Evolutionary conservation across 169 alveolate species (phyloP).

Genomic region (Cryptosporidium bovis): DNA sequence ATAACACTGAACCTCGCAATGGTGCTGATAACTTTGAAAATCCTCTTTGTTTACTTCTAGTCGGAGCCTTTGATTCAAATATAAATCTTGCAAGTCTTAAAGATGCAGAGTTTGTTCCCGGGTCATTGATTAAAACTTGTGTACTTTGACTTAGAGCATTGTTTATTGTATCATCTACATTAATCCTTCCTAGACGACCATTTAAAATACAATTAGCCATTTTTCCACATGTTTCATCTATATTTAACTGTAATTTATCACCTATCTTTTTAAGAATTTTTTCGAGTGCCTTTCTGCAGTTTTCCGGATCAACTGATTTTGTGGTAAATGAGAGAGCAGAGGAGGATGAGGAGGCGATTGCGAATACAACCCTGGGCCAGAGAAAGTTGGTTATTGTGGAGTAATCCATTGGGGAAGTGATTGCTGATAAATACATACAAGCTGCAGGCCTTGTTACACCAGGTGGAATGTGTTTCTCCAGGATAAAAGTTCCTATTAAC

Average conservation of each 20-base stretch:
- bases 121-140: constrained; percentile 22
- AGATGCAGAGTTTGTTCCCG: constrained; percentile 68
- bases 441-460: constrained; percentile 74
- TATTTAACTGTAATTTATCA: constrained; percentile 51
- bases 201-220: constrained; percentile 60
- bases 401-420: constrained; percentile 64
- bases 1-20: constrained; percentile 58
- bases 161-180: constrained; percentile 59
- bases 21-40: constrained; percentile 70
- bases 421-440: constrained; percentile 64
- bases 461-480: constrained; percentile 70
- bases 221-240: constrained; percentile 73
- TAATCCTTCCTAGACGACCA: constrained; percentile 60
- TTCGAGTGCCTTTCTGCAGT: constrained; percentile 51
- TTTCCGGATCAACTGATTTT: constrained; percentile 69
- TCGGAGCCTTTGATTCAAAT: constrained; percentile 64
- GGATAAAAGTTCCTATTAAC: constrained; percentile 63
- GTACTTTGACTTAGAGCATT: constrained; percentile 39
- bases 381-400: constrained; percentile 46
- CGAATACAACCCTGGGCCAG: constrained; percentile 68
- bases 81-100: constrained; percentile 44
- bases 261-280: constrained; percentile 45
- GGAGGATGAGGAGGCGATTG: constrained; percentile 49
- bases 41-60: constrained; percentile 17
- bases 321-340: constrained; percentile 69